phyloP scores from a whole-genome alignment of 129 eudicot species.

The Lonicera japonica region DNA sequence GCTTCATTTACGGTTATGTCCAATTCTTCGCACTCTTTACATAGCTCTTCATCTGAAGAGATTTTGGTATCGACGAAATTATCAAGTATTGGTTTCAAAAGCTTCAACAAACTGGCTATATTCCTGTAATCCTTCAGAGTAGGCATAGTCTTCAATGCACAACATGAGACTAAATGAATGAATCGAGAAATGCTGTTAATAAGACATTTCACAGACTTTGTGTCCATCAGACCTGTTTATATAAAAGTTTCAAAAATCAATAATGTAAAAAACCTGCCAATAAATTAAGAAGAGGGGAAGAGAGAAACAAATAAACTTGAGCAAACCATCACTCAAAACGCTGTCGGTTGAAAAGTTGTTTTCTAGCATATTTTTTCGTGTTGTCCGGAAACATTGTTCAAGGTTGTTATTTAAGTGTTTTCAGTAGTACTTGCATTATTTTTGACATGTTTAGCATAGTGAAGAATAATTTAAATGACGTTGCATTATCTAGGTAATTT shows the following conservation, averaged over 20 bases:
- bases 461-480: too few relatives aligned
- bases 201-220: conserved; percentile 56
- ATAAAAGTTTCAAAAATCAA: conserved; percentile 2
- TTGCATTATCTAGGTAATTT: too few relatives aligned
- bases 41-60: conserved; percentile 38
- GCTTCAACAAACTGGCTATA: conserved; percentile 53
- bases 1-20: conserved; percentile 82
- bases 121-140: conserved; percentile 47
- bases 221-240: conserved; percentile 65
- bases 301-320: not conserved
- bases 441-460: too few relatives aligned
- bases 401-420: too few relatives aligned
- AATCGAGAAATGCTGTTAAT: conserved; percentile 85
- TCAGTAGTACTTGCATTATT: too few relatives aligned
- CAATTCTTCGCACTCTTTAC: conserved; percentile 69
- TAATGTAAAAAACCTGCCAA: not conserved
- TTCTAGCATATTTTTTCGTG: too few relatives aligned
- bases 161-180: conserved; percentile 76
- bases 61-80: conserved; percentile 39
- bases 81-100: conserved; percentile 71
- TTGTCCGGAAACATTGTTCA: too few relatives aligned
- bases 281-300: too few relatives aligned
- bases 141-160: conserved; percentile 53
- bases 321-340: too few relatives aligned
- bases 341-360: too few relatives aligned